These are phyloP conservation scores for Colletotrichum echinochloae DNA, from an alignment of 2,329 filamentous ascomycete species.

Conservation along the genomic window DNA sequence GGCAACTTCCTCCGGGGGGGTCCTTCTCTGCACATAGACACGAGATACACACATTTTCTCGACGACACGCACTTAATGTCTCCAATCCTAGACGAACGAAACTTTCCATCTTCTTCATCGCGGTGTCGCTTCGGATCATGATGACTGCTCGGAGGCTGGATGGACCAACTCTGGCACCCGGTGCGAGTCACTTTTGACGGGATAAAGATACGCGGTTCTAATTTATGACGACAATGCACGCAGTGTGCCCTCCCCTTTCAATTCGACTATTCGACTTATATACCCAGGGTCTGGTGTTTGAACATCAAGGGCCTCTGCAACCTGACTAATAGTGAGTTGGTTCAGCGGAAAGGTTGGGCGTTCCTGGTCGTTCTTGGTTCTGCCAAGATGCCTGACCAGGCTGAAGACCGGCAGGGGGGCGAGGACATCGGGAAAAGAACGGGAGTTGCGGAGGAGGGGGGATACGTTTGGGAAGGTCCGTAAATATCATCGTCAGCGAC, in stretches of 20 bases:
- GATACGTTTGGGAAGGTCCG: conserved; percentile 5
- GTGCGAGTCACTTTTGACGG: conserved; percentile 32
- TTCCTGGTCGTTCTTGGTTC: not conserved
- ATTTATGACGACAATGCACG: conserved; percentile 45
- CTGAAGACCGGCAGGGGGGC: not conserved
- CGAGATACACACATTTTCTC: conserved; percentile 47
- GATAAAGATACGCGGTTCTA: conserved; percentile 44
- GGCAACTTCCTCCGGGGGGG: conserved; percentile 27
- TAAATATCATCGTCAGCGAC: conserved; percentile 8
- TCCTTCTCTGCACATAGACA: conserved; percentile 47
- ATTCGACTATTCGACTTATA: conserved; percentile 55
- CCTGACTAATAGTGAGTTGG: conserved; percentile 42
- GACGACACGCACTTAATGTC: conserved; percentile 52
- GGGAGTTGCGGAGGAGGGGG: conserved; percentile 1
- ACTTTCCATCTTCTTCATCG: conserved; percentile 45
- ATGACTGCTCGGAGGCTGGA: conserved; percentile 20
- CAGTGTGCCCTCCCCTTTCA: conserved; percentile 49
- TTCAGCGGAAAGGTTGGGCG: conserved; percentile 1
- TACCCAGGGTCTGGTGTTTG: conserved; percentile 52
- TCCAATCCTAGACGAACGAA: conserved; percentile 48
- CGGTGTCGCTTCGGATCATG: conserved; percentile 42
- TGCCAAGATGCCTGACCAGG: not conserved
- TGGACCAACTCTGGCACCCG: conserved; percentile 15
- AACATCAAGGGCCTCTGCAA: conserved; percentile 44
- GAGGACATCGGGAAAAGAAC: not conserved